A percentile compares a stretch with the other conserved stretches of the same genome.
Conservation (phyloP, 1,284 basidiomycete genomes). For the Ustilago shanxiensis region DNA sequence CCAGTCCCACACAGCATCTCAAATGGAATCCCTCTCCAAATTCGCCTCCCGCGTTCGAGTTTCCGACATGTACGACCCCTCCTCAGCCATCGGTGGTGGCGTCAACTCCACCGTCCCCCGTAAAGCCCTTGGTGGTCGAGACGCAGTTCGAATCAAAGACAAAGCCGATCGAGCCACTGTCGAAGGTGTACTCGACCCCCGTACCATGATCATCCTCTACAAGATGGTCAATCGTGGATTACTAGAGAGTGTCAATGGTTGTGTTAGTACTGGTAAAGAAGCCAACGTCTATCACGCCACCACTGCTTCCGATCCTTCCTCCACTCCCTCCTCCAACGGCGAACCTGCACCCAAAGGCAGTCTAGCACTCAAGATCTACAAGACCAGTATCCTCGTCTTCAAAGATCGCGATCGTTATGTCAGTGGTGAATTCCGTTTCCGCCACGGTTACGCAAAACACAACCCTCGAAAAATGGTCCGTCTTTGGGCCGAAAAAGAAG, state of each 20-base stretch:
- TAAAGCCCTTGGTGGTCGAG: conserved; percentile 59
- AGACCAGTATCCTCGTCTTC: conserved; percentile 97
- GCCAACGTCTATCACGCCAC: conserved; percentile 69
- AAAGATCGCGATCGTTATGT: conserved; percentile 97
- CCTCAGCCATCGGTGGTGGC: conserved; percentile 61
- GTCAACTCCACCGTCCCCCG: conserved; percentile 63
- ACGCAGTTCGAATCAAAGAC: conserved; percentile 62
- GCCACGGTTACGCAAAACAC: conserved; percentile 87
- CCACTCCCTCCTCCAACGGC: neutral
- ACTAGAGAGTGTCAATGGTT: conserved; percentile 63
- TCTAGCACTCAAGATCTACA: conserved; percentile 90
- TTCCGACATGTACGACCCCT: conserved; percentile 63
- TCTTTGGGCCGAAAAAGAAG: conserved; percentile 99
- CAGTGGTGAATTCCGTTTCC: conserved; percentile 88
- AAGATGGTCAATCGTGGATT: conserved; percentile 67
- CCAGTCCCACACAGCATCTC: conserved; percentile 53
- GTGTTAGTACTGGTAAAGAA: conserved; percentile 67
- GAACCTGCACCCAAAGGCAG: conserved; percentile 27
- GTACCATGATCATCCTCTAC: conserved; percentile 67
- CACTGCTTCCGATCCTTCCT: conserved; percentile 30
- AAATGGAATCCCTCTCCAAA: conserved; percentile 61
- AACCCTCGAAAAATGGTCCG: conserved; percentile 99
- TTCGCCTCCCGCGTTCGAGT: conserved; percentile 62
- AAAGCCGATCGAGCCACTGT: conserved; percentile 68
- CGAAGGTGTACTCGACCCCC: conserved; percentile 68